Evolutionary conservation across 345 rosid species (phyloP), one percentile per base, ranked within the genome.

Genomic region (Salix suchowensis): DNA sequence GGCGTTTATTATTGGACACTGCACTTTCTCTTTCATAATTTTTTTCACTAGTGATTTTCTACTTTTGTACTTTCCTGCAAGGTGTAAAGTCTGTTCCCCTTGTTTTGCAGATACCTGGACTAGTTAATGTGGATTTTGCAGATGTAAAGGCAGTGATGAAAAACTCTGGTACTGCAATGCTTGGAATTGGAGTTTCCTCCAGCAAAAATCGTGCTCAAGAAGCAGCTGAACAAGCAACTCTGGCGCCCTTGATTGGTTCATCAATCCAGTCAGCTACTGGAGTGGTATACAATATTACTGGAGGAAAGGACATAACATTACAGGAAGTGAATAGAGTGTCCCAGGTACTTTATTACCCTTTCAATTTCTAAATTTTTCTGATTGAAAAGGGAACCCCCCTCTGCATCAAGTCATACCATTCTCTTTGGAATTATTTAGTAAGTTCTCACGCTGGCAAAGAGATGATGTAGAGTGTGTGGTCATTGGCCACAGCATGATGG

Each of bases 251-350:
- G 81, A 89, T 96, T 44, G 99, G 99, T 54, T 96, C 99, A 82
- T 96, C 99, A n/a, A 96, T 96, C 71, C 94, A 96, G 74, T 96
- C 99, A 54, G 99, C 99, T 42, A 96, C 98, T 23, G 98, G 98
- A 13, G 97, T 96, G 2, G 98, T 96, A 36, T 96, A 93, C 85
- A 96, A 96, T 75, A 96, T 96, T 58, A 93, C 99, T 0, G 99
- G 99, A 78, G 99, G 99, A 76, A 96, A 88, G 84, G 98, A 92
- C 87, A 91, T 95, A 71, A 95, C 97, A 32, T 82, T 95, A 85
- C 98, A 91, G 81, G 97, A 95, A 88, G 98, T 95, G 24, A 95
- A 95, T 81, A 83, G 94, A 87, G 98, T 95, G 71, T 94, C 98
- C 61, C 94, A 94, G 97, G 98, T 94, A 83, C 54, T 74, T 80